Evolutionary conservation across 2,329 filamentous ascomycete genomes (phyloP), one percentile per base, ranked within the genome.

Genomic region (Gliomastix tumulicola): DNA sequence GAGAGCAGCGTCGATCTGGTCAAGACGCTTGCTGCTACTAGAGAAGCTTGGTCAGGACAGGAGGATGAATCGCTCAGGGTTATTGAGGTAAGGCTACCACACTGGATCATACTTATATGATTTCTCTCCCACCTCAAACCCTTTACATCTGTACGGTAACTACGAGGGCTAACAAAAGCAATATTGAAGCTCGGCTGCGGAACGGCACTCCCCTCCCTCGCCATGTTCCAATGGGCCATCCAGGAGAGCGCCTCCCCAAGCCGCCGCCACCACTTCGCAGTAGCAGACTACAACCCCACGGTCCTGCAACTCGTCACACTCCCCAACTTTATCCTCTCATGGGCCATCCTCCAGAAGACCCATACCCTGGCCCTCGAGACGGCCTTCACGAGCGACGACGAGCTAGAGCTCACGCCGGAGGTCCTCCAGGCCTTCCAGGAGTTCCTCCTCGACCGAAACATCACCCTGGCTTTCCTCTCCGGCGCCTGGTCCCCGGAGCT

Each of bases 1-100:
- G 86, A 92, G 63, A 89, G 85, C 60, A 87, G 82, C 41, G 69
- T 88, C 36, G 86, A 92, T 54, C 67, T 92, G 15, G 83, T 86
- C 35, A 84, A 79, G 52, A 76, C 83, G n/a, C 57, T 82, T 21
- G 68, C 68, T 1, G 50, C 55, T 4, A 65, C 66, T 19, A 56
- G 62, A 11, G 56, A 63, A 15, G 31, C 19, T 22, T 34, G n/a
- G n/a, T n/a, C 47, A 60, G 15, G 41, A 55, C 4, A 45, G 49
- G 33, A 41, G 48, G 47, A 16, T 43, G 55, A 54, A 20, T 57
- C 65, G 1, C 55, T 65, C 35, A 62, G 66, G 23, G 52, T 77
- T 25, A 63, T 78, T 34, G 74, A 79, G 69, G 74, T 78, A 61
- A 50, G 68, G 49, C 25, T n/a, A n/a, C n/a, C n/a, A n/a, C n/a